Evolutionary conservation across 345 rosid genomes (phyloP).

Genomic region (Nephelium lappaceum): DNA sequence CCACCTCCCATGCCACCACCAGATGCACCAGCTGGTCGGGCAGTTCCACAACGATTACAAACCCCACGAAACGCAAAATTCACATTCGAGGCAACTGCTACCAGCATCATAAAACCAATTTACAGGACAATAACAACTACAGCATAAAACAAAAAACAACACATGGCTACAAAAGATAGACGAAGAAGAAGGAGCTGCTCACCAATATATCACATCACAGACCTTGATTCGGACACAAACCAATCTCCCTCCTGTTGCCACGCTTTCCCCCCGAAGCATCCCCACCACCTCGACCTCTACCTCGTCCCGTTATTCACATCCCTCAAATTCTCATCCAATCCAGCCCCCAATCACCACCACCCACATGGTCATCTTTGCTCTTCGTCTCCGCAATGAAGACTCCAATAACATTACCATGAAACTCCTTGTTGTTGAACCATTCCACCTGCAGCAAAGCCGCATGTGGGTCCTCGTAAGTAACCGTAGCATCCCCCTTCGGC

Average conservation of each 20-base stretch:
- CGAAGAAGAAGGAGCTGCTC: conserved; percentile 95
- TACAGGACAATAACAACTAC: no score
- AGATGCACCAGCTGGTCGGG: conserved; percentile 87
- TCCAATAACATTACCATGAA: conserved; percentile 81
- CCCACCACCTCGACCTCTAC: conserved; percentile 70
- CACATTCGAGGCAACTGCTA: conserved; percentile 92
- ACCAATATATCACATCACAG: conserved; percentile 98
- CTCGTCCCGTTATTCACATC: conserved; percentile 67
- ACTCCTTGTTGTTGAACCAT: conserved; percentile 96
- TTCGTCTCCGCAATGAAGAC: conserved; percentile 85
- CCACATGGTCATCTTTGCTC: conserved; percentile 48
- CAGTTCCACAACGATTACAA: conserved; percentile 94
- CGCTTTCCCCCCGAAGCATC: conserved; percentile 77
- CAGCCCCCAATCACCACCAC: conserved; percentile 41
- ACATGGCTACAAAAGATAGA: conserved; percentile 48
- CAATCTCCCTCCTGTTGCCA: conserved; percentile 99
- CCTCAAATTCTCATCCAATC: conserved; percentile 45
- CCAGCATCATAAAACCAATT: conserved; percentile 17
- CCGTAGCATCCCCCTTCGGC: conserved; percentile 96
- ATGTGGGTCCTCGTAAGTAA: conserved; percentile 96
- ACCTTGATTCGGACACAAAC: conserved; percentile 99
- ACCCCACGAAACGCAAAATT: conserved; percentile 98
- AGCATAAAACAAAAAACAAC: no score
- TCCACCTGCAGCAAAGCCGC: conserved; percentile 96
- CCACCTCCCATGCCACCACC: conserved; percentile 73